These are phyloP conservation scores for Kwoniella dendrophila DNA, from an alignment of 768 basidiomycete genomes.

Conservation along the genomic window DNA sequence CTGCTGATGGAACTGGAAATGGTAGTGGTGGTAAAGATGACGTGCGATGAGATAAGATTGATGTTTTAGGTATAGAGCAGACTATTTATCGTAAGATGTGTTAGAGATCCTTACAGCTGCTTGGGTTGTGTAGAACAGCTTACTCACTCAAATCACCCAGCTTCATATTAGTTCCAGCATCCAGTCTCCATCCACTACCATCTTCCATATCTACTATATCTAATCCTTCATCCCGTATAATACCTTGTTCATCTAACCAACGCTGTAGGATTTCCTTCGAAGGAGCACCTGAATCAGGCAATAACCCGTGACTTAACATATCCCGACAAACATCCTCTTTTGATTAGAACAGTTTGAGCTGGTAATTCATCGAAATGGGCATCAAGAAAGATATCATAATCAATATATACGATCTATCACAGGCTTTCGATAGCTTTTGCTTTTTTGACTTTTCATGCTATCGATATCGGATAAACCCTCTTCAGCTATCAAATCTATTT, in stretches of 20 bases:
- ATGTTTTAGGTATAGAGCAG: slow-evolving; percentile 30
- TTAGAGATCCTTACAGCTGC: background rate
- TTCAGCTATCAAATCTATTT: background rate
- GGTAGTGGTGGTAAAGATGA: slow-evolving; percentile 18
- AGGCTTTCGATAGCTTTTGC: too few relatives aligned
- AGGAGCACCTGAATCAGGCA: too few relatives aligned
- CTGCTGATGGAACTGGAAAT: background rate
- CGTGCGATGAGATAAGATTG: slow-evolving; percentile 25
- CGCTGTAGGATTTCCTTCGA: slow-evolving; percentile 3
- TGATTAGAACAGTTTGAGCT: too few relatives aligned
- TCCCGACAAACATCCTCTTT: too few relatives aligned
- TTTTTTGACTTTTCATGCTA: too few relatives aligned
- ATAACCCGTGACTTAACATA: too few relatives aligned
- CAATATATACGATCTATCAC: too few relatives aligned
- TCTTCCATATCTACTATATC: slow-evolving; percentile 25
- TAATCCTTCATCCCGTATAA: slow-evolving; percentile 3
- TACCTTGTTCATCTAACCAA: slow-evolving; percentile 25
- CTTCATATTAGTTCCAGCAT: slow-evolving; percentile 13
- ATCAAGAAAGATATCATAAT: too few relatives aligned
- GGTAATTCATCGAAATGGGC: too few relatives aligned
- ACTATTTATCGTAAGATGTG: slow-evolving; percentile 7
- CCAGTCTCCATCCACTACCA: slow-evolving; percentile 31
- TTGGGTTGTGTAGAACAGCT: background rate
- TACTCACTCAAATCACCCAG: slow-evolving; percentile 31
- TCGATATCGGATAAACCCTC: slow-evolving; percentile 1